Conservation (phyloP, 306 rosid species). For the Crataegus laevigata region DNA sequence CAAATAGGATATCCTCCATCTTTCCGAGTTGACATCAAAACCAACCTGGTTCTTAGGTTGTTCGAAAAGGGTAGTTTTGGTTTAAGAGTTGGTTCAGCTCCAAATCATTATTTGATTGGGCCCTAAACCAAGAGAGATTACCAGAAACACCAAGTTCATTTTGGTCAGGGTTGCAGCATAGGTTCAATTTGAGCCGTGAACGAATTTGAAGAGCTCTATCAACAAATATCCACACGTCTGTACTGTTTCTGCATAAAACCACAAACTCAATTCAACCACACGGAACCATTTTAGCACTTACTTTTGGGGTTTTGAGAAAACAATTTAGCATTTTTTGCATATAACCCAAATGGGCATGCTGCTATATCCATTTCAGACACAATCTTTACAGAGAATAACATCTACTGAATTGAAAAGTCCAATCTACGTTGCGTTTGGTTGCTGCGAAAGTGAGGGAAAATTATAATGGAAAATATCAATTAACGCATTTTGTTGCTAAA, state of each 20-base stretch:
- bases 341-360: no score
- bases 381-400: background rate
- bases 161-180: constrained; percentile 20
- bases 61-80: constrained; percentile 15
- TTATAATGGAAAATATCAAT: background rate
- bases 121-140: constrained; percentile 37
- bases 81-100: constrained; percentile 16
- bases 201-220: constrained; percentile 1
- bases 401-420: background rate
- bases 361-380: no score
- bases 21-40: constrained; percentile 40
- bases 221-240: background rate
- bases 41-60: constrained; percentile 22
- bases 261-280: background rate
- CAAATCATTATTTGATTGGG: constrained; percentile 33
- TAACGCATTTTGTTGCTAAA: no score
- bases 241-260: background rate
- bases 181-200: constrained; percentile 16
- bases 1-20: constrained; percentile 66
- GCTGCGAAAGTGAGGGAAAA: background rate
- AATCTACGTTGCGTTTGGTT: no score
- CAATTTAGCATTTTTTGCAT: background rate
- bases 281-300: background rate
- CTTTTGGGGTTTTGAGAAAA: no score
- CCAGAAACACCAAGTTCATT: constrained; percentile 51